Evolutionary conservation across 345 rosid species (phyloP).

Genomic region (Orychophragmus violaceus): DNA sequence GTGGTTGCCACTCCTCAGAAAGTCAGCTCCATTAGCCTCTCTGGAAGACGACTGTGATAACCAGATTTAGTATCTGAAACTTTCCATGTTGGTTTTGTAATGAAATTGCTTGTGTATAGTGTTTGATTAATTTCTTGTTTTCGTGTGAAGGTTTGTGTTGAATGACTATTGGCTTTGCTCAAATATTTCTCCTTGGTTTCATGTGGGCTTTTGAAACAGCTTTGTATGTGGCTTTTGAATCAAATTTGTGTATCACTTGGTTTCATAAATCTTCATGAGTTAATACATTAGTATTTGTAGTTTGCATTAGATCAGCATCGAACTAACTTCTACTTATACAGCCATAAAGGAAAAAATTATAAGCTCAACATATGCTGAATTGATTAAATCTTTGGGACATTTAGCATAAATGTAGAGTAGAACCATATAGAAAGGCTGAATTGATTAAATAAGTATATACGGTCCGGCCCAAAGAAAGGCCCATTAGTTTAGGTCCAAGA

Average conservation of each 20-base stretch:
- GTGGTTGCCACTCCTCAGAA: slow-evolving; percentile 93
- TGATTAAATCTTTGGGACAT: too few species aligned
- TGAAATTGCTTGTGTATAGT: not conserved
- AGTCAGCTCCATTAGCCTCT: slow-evolving; percentile 88
- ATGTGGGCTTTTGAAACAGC: not conserved
- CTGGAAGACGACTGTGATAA: slow-evolving; percentile 45
- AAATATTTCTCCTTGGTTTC: not conserved
- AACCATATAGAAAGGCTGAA: not conserved
- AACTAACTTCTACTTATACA: too few species aligned
- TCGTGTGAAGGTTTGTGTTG: slow-evolving; percentile 8
- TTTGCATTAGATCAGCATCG: too few species aligned
- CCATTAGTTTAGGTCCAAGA: not conserved
- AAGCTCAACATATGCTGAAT: too few species aligned
- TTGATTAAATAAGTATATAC: not conserved
- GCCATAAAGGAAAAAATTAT: too few species aligned
- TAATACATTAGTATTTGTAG: too few species aligned
- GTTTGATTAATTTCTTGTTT: not conserved
- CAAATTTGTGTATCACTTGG: not conserved
- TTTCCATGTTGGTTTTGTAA: slow-evolving; percentile 14
- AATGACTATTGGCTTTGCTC: slow-evolving; percentile 1
- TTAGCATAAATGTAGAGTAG: too few species aligned
- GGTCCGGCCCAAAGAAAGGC: not conserved
- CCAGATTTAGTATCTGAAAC: not conserved
- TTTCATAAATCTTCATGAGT: not conserved
- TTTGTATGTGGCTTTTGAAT: not conserved